Evolutionary conservation across 2,329 filamentous ascomycete species (phyloP), one percentile per base, ranked within the genome.

Genomic region (Fusarium sp.): DNA sequence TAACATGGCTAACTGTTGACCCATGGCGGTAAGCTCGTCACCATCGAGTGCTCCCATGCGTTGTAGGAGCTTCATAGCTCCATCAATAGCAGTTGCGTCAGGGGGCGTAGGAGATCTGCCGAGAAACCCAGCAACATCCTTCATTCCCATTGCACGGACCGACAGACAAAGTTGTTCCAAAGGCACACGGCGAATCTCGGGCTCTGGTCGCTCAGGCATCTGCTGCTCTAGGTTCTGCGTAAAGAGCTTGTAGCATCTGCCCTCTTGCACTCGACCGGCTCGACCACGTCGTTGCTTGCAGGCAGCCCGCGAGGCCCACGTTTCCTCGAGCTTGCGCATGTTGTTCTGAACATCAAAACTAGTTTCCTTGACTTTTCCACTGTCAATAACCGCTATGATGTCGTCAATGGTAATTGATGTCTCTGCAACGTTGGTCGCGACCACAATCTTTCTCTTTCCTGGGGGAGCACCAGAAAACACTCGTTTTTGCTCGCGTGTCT

Each of bases 361-460:
- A 0, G 94, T 99, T 79, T 99, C 95, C 76, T 99, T 99, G 62
- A 99, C 96, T 53, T 93, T 90, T 27, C 96, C 96, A 13, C 92
- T 96, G 77, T 99, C 96, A 67, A 99, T 95, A 45, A 99, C 96
- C 3, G 93, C 95, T 4, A 98, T 92, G 53, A 99, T 92, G 75
- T 99, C 96, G 75, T 97, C 94, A 62, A 99, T 99, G 0, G 96
- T 99, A 77, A 99, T 98, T 3, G 96, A 98, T 0, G 96, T 99
- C 78, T 99, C 96, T 3, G 96, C 96, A 4, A 99, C 95, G 74
- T 99, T 99, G 44, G 96, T 99, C 1, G 96, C 93, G 8, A 95
- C 92, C 33, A 99, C 92, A 14, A 99, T 88, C 79, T 99, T 99
- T 35, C 96, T 87, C 79, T 93, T 94, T 1, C 94, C 94, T 4